These are phyloP conservation scores for Leptomonas seymouri DNA, from an alignment of 208 protist species.

Conservation along the genomic window DNA sequence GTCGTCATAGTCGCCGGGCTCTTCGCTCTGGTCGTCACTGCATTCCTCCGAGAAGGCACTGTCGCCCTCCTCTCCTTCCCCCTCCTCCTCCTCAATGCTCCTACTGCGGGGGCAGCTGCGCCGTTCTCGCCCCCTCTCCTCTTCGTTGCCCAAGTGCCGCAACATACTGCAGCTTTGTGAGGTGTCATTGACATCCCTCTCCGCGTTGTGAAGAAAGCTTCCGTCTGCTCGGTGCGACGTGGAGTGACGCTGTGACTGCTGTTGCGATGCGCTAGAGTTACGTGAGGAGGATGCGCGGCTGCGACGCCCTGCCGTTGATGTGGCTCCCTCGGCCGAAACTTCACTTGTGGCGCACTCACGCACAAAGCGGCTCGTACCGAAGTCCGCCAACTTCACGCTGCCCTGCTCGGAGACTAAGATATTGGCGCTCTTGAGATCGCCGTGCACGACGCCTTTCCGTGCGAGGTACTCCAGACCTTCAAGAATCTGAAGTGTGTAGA, in stretches of 20 bases:
- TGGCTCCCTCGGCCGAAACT: background rate
- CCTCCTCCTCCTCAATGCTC: background rate
- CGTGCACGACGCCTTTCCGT: slow-evolving; percentile 69
- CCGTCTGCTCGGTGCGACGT: background rate
- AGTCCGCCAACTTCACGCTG: slow-evolving; percentile 92
- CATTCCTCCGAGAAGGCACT: background rate
- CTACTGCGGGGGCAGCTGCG: background rate
- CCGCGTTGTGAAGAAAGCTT: background rate
- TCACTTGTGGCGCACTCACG: slow-evolving; percentile 24
- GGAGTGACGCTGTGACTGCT: background rate
- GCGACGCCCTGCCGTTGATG: background rate
- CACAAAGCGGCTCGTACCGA: slow-evolving; percentile 77
- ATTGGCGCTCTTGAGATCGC: slow-evolving; percentile 90
- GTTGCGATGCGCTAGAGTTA: background rate
- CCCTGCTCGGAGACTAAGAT: slow-evolving; percentile 80
- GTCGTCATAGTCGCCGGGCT: background rate
- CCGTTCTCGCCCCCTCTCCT: slow-evolving; percentile 1
- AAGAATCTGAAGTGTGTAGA: slow-evolving; percentile 88
- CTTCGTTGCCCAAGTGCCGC: background rate
- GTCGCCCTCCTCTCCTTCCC: background rate
- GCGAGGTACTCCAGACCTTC: slow-evolving; percentile 86
- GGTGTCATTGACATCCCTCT: background rate
- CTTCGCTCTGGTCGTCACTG: slow-evolving; percentile 4
- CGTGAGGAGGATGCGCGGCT: slow-evolving; percentile 10
- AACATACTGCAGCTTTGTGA: too few species aligned